Base-by-base conservation (phyloP, 2,329 filamentous ascomycete species). In the Ceratocystis alfenasii region DNA sequence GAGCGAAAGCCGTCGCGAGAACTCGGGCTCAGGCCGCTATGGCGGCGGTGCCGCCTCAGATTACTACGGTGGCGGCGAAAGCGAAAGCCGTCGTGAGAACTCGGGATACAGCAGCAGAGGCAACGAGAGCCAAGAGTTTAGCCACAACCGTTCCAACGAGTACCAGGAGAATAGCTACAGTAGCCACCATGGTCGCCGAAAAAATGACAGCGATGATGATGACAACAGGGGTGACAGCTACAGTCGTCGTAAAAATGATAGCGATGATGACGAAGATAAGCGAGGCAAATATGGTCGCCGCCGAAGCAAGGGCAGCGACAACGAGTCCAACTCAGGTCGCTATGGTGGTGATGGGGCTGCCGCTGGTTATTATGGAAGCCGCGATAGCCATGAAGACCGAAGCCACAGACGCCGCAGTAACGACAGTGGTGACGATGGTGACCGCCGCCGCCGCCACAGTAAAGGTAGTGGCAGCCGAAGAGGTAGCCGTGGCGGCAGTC, bases 101-200 rank as follows among this genome's bases (percentile, higher is more conserved):
- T 57, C 66, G 12, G 50, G 48, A 44, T 59, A 65, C 60, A 77
- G 83, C 69, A 81, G 48, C 48, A 53, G 48, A 53, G 20, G 48
- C 3, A 41, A 41, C 25, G 84, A 82, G 4, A 82, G 89, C 73
- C 83, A 85, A 68, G 36, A 88, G 66, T 83, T 83, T 22, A 84
- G 82, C 5, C 82, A 86, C 74, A 78, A 79, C 66, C 81, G 83
- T 69, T 82, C 80, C 36, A 41, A 41, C 36, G 36, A 41, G 36
- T 41, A 78, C 48, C 82, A 81, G 36, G 78, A 75, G 22, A 79
- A 81, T 12, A 80, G 80, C 60, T 86, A 86, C 70, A 84, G 81
- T 6, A 81, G 87, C 71, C 83, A 85, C 8, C 76, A 86, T 72
- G 81, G 83, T 70, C 76, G 86, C 72, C 81, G 83, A 70, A 82